Percentiles rank a stretch among this genome's conserved stretches.
Evolutionary conservation across 306 rosid species (phyloP).

Genomic region (Glycine latifolia): DNA sequence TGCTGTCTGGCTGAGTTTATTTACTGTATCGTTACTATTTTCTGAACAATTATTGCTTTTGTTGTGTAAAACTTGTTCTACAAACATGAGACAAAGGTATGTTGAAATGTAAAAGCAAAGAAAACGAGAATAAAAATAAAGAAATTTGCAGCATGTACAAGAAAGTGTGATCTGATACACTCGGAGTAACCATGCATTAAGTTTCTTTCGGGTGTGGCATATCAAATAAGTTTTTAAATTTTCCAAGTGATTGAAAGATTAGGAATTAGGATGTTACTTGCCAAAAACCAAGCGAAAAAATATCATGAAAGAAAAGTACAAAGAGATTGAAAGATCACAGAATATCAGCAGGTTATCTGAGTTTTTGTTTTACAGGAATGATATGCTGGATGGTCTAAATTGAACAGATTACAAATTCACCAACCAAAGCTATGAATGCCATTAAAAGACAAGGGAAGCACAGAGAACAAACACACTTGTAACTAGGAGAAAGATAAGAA

Average conservation of each 20-base stretch:
- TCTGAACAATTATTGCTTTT: not conserved
- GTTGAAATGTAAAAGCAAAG: not conserved
- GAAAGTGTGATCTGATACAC: not conserved
- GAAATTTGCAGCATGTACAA: not conserved
- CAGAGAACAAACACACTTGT: not conserved
- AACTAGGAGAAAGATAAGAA: not conserved
- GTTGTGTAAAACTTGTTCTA: not conserved
- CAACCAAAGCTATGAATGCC: not conserved
- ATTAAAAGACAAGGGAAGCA: not conserved
- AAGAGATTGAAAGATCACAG: not conserved
- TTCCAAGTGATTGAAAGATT: not conserved
- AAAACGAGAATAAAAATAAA: too few relatives aligned
- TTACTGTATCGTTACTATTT: not conserved
- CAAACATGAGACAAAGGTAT: not conserved
- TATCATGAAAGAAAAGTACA: not conserved
- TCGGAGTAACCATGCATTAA: not conserved
- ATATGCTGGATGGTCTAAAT: not conserved
- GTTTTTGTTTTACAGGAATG: slow-evolving; percentile 11
- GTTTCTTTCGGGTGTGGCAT: not conserved
- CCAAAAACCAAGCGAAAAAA: not conserved
- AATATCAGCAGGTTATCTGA: not conserved
- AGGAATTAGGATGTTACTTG: not conserved
- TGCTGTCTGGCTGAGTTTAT: not conserved
- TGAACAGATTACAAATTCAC: slow-evolving; percentile 15
- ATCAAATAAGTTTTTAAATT: slow-evolving; percentile 1